Percentiles rank a stretch among this genome's conserved stretches.
Conservation (phyloP, 2,329 filamentous ascomycete genomes). For the Fusarium sp. region DNA sequence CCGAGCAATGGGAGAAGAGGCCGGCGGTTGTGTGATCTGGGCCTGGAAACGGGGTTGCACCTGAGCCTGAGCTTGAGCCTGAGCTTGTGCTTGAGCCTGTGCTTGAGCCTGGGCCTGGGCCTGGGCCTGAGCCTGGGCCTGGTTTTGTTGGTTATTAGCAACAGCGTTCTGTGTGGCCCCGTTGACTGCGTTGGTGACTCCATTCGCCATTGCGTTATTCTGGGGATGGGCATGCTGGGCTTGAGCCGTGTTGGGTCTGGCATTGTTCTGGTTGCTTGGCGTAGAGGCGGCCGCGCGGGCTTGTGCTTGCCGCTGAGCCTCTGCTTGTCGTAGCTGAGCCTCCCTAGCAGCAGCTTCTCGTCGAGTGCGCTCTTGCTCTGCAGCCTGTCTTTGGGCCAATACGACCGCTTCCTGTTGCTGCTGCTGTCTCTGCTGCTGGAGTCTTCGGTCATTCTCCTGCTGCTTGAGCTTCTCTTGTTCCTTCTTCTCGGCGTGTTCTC, state of each 20-base stretch:
- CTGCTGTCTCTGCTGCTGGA: slow-evolving; percentile 59
- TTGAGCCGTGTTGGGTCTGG: slow-evolving; percentile 42
- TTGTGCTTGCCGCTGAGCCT: slow-evolving; percentile 52
- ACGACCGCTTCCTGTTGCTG: slow-evolving; percentile 58
- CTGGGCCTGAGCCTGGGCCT: slow-evolving; percentile 50
- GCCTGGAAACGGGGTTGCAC: slow-evolving; percentile 60
- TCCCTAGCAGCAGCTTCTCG: slow-evolving; percentile 51
- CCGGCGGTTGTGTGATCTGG: slow-evolving; percentile 71
- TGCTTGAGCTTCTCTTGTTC: slow-evolving; percentile 80
- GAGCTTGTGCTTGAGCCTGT: slow-evolving; percentile 48
- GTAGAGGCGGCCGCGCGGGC: slow-evolving; percentile 45
- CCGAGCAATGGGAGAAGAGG: slow-evolving; percentile 74
- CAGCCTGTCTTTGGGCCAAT: slow-evolving; percentile 57
- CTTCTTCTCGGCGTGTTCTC: slow-evolving; percentile 80
- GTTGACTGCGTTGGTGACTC: slow-evolving; percentile 54
- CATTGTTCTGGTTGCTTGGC: slow-evolving; percentile 43
- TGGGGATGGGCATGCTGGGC: slow-evolving; percentile 51
- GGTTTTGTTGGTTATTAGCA: slow-evolving; percentile 51
- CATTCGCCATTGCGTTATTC: slow-evolving; percentile 51
- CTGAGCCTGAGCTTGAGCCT: slow-evolving; percentile 34
- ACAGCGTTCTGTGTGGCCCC: slow-evolving; percentile 53
- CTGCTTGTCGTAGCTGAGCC: slow-evolving; percentile 51
- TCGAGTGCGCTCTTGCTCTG: slow-evolving; percentile 55
- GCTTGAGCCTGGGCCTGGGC: slow-evolving; percentile 45
- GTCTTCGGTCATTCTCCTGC: slow-evolving; percentile 67